Base-by-base conservation (phyloP, 164 flowering plant species). In the Piper longum region DNA sequence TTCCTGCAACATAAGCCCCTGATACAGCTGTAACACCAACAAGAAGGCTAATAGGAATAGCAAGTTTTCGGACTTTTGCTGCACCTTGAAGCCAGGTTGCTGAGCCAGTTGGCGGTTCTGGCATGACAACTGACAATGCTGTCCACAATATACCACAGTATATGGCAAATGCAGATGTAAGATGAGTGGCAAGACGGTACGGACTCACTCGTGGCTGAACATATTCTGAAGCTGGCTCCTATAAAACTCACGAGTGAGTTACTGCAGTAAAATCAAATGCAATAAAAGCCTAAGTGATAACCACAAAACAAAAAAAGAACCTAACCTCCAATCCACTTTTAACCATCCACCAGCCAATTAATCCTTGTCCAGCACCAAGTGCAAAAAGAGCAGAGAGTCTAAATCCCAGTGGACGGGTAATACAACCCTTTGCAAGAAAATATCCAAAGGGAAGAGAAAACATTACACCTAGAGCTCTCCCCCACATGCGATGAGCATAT, bases 321-420 rank as follows among this genome's bases (percentile, higher is more conserved):
- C 75, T 69, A 68, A 86, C 97, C 89, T 90, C 96, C 52, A 90
- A 72, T 62, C 99, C 99, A 83, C 99, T 93, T 75, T 93, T 93
- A 39, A 93, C 99, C 99, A 93, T 93, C 99, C 99, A 93, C 99
- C 99, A 93, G 44, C 99, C 97, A 74, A 90, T 84, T n/a, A 93
- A 67, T 64, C 99, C 99, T 73, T 93, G 97, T 43, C 87, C 99
- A 74, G 87, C 99, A 70, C 97, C 99, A 76, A 93, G 93, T 64
- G 85, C 88, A 77, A 93, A 88, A n/a, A 93, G 81, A 52, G 79
- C 81, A 67, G 95, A 85, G 45, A 90, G 89, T 73, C 83, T 88
- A 68, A 82, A 67, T 65, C 92, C 97, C 64, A 90, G 87, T 56
- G 74, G 73, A 44, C 79, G 40, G 39, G 92, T 88, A 52, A 93